These are phyloP conservation scores for Albugo laibachii DNA, from an alignment of 352 stramenopile species.

Conservation along the genomic window DNA sequence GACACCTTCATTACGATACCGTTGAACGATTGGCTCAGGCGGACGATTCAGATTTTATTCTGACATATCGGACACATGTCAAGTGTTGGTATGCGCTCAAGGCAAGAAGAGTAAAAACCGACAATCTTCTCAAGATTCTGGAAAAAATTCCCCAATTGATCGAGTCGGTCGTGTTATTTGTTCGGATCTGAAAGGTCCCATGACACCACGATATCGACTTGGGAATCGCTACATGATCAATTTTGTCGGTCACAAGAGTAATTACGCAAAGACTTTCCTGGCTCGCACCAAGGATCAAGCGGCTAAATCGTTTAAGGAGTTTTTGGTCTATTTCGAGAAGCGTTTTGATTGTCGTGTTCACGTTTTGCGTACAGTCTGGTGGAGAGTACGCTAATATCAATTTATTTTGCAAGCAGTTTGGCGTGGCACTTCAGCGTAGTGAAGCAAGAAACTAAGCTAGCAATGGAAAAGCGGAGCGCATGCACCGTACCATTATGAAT, in stretches of 20 bases:
- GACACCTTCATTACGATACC: constrained; percentile 4
- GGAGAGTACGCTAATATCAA: neutral
- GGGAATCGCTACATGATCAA: neutral
- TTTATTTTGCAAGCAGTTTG: neutral
- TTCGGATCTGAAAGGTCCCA: neutral
- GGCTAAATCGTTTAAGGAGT: neutral
- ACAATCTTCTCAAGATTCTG: neutral
- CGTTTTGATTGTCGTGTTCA: neutral
- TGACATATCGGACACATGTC: neutral
- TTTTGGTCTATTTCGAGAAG: neutral
- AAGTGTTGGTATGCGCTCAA: constrained; percentile 5
- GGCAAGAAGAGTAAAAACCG: neutral
- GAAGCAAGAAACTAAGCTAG: neutral
- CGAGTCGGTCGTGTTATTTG: neutral
- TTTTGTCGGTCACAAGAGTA: neutral
- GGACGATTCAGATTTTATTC: neutral
- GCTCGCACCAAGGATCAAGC: neutral
- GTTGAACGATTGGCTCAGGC: constrained; percentile 4
- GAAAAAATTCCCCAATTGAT: neutral
- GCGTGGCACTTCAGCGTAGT: neutral
- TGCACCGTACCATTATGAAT: neutral
- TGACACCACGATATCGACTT: neutral
- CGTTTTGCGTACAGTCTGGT: neutral
- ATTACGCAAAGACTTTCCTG: neutral
- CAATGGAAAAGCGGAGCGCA: neutral